Conservation (phyloP, 1,139 yeast genomes). For the Magnusiomyces clavatus region DNA sequence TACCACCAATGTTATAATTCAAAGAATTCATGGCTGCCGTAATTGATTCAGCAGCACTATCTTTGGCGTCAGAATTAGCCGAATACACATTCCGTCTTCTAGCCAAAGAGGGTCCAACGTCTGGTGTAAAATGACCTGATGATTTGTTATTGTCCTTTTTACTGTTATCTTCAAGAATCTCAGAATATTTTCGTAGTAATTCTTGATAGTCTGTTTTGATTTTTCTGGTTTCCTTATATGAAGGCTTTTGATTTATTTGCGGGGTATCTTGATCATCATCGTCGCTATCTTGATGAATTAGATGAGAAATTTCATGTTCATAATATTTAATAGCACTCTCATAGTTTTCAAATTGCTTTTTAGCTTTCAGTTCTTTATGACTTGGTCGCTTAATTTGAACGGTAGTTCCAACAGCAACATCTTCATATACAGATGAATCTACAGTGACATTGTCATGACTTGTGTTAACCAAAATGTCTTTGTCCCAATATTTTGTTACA, state of each 20-base stretch:
- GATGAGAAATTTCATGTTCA: not conserved
- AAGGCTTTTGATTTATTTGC: not conserved
- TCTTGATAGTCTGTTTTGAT: conserved; percentile 22
- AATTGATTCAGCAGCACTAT: conserved; percentile 4
- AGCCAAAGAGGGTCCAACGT: conserved; percentile 5
- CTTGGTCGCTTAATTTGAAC: not conserved
- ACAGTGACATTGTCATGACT: not conserved
- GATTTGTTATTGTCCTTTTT: no score
- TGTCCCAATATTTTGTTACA: conserved; percentile 16
- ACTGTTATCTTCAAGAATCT: conserved; percentile 14
- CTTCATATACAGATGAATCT: conserved; percentile 8
- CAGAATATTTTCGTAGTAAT: conserved; percentile 22
- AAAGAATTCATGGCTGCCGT: conserved; percentile 11
- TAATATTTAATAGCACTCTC: conserved; percentile 4
- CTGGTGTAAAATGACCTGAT: conserved; percentile 1
- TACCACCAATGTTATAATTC: conserved; percentile 24
- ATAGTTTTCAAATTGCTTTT: not conserved
- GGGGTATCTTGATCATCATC: conserved; percentile 2
- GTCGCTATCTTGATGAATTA: not conserved
- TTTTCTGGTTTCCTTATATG: not conserved
- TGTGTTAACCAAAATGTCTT: conserved; percentile 1
- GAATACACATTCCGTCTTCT: not conserved
- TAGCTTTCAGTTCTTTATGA: not conserved
- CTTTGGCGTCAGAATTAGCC: not conserved
- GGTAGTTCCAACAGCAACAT: conserved; percentile 2